Conservation (phyloP, 2,329 filamentous ascomycete genomes). For the Fusarium veterinarium region DNA sequence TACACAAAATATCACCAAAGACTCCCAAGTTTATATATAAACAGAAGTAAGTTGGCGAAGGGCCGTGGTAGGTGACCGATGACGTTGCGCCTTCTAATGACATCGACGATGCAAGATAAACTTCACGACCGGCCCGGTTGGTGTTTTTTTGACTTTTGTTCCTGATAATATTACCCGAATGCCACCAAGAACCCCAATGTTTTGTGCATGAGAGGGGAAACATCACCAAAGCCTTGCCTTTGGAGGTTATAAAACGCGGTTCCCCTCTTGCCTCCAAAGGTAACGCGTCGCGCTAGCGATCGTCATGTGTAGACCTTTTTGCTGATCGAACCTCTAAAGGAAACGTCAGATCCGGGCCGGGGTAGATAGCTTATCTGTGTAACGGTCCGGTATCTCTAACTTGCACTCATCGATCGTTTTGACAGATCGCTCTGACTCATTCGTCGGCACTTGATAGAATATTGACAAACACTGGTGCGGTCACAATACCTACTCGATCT, state of each 20-base stretch:
- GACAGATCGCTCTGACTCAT: background rate
- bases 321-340: background rate
- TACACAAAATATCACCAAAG: background rate
- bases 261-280: conserved; percentile 9
- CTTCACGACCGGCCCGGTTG: background rate
- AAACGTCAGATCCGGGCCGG: background rate
- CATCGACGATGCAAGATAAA: background rate
- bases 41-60: background rate
- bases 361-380: background rate
- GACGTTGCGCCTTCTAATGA: conserved; percentile 4
- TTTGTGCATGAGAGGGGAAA: background rate
- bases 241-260: conserved; percentile 1
- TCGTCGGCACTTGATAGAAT: background rate
- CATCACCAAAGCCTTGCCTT: conserved; percentile 5
- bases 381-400: background rate
- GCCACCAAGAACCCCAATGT: background rate
- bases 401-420: background rate
- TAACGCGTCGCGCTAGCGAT: background rate
- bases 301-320: background rate
- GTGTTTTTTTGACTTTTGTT: background rate
- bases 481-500: background rate
- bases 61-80: too few species aligned
- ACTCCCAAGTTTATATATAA: background rate
- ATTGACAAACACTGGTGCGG: background rate
- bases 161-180: background rate